Conservation (phyloP, 768 basidiomycete species). For the Coprinopsis cinerea region DNA sequence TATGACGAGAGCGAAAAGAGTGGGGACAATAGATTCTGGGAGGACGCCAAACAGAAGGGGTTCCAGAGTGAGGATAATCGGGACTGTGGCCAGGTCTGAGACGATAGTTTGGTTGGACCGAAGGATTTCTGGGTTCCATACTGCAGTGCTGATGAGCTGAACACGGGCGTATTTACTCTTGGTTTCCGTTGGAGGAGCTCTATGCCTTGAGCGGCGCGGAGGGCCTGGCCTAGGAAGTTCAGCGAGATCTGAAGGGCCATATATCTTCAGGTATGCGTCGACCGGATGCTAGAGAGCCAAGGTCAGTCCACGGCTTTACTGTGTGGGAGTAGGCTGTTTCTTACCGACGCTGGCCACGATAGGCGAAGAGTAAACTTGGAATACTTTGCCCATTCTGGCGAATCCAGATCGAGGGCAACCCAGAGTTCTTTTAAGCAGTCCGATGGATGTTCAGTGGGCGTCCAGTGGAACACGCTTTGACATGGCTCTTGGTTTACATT, state of each 20-base stretch:
- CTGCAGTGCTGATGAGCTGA: slow-evolving; percentile 45
- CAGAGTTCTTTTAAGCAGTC: slow-evolving; percentile 41
- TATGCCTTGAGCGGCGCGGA: slow-evolving; percentile 3
- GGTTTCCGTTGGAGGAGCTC: slow-evolving; percentile 16
- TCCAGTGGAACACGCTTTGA: slow-evolving; percentile 17
- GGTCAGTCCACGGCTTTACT: not conserved
- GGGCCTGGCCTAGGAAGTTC: slow-evolving; percentile 10
- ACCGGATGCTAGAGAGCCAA: slow-evolving; percentile 20
- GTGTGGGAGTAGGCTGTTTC: slow-evolving; percentile 17
- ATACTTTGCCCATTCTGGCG: slow-evolving; percentile 32
- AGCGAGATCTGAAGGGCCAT: slow-evolving; percentile 25
- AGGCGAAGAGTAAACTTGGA: slow-evolving; percentile 44
- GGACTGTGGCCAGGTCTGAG: slow-evolving; percentile 27
- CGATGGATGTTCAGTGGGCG: slow-evolving; percentile 6
- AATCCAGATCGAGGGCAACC: slow-evolving; percentile 41
- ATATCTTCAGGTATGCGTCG: slow-evolving; percentile 22
- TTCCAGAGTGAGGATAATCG: slow-evolving; percentile 52
- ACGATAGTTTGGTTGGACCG: slow-evolving; percentile 13
- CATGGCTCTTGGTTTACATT: slow-evolving; percentile 16
- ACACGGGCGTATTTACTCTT: slow-evolving; percentile 54
- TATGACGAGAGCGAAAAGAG: slow-evolving; percentile 24
- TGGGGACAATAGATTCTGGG: slow-evolving; percentile 45
- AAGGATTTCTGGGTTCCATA: slow-evolving; percentile 35
- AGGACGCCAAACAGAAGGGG: slow-evolving; percentile 54
- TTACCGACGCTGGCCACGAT: slow-evolving; percentile 53